These are phyloP conservation scores for Fusarium proliferatum DNA, from an alignment of 2,329 filamentous ascomycete genomes.

Conservation along the genomic window DNA sequence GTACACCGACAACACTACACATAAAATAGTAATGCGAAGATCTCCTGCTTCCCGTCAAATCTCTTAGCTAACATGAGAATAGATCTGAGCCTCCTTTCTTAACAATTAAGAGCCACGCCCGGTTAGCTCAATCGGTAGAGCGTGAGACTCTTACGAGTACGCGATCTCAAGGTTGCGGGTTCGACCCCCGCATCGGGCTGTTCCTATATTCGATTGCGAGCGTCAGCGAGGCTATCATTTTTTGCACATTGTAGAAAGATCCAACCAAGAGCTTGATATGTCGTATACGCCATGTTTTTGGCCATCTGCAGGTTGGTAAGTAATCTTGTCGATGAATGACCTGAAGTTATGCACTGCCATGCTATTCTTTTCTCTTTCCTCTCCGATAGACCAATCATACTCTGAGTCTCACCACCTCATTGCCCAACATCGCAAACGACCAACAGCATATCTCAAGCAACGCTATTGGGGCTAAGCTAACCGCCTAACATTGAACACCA, in stretches of 20 bases:
- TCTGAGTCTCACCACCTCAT: background rate
- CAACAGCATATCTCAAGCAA: background rate
- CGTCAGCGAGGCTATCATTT: conserved; percentile 8
- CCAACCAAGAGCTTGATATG: too few species aligned
- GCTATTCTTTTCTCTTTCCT: background rate
- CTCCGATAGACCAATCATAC: background rate
- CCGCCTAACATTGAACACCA: background rate
- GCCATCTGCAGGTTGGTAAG: rapidly evolving
- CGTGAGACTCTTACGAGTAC: conserved; percentile 71
- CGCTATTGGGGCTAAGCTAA: background rate
- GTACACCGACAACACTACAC: rapidly evolving
- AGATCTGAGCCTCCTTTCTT: rapidly evolving
- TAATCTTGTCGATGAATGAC: too few species aligned
- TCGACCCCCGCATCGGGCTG: conserved; percentile 60
- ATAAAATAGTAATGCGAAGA: rapidly evolving
- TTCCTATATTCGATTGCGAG: conserved; percentile 48
- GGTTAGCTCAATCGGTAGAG: conserved; percentile 62
- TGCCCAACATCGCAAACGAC: background rate
- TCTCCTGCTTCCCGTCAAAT: background rate
- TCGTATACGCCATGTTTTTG: too few species aligned
- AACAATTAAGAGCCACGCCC: conserved; percentile 46
- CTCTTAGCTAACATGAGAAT: rapidly evolving
- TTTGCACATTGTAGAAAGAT: background rate
- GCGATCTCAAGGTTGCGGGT: conserved; percentile 67
- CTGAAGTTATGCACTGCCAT: rapidly evolving